A percentile compares a stretch with the other conserved stretches of the same genome.
Evolutionary conservation across 1,139 yeast genomes (phyloP).

Genomic region (Meyerozyma sp.): DNA sequence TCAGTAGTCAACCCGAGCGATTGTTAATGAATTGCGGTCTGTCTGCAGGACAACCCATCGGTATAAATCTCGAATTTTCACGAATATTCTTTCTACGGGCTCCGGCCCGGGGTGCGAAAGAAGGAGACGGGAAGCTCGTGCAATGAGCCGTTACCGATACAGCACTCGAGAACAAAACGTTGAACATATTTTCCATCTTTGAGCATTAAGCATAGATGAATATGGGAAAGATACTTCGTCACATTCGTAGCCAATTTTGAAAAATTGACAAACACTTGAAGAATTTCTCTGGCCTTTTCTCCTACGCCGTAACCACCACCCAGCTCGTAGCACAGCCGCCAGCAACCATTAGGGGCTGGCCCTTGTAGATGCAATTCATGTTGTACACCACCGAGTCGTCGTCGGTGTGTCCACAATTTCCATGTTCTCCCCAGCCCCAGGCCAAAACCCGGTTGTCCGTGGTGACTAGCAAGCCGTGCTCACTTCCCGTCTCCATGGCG

Average conservation of each 20-base stretch:
- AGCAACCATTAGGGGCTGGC: constrained; percentile 24
- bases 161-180: constrained; percentile 61
- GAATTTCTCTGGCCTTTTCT: too few relatives aligned
- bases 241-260: constrained; percentile 34
- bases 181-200: constrained; percentile 79
- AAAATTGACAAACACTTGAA: too few relatives aligned
- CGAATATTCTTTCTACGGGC: neutral
- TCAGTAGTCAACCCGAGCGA: neutral
- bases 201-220: constrained; percentile 58
- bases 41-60: neutral
- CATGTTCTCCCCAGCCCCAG: constrained; percentile 99
- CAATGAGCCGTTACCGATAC: constrained; percentile 43
- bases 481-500: constrained; percentile 63
- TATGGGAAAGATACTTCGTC: constrained; percentile 77
- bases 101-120: constrained; percentile 1
- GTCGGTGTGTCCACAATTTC: constrained; percentile 67
- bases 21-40: neutral
- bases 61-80: neutral
- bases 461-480: constrained; percentile 61
- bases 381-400: constrained; percentile 32
- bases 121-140: constrained; percentile 1
- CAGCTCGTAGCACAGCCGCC: constrained; percentile 45
- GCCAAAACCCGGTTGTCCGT: constrained; percentile 38
- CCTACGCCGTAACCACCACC: constrained; percentile 14
- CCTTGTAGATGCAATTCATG: constrained; percentile 32